Base-by-base conservation (phyloP, 2,329 filamentous ascomycete genomes). In the Alternaria rosae region DNA sequence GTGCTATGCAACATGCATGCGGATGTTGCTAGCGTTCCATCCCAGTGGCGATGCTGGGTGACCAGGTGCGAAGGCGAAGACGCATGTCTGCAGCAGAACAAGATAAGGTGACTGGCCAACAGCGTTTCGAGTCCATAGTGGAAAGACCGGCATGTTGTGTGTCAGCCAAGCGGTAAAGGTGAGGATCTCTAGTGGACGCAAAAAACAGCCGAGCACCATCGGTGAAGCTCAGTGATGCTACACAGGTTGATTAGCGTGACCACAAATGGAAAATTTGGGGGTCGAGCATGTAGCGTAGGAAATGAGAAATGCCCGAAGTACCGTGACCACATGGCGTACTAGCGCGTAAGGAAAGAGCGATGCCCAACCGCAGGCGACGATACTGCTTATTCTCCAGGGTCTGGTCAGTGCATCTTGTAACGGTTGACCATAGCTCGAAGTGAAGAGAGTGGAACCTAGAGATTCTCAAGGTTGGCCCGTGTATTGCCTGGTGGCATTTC, bases 101-200 rank as follows among this genome's bases (percentile, higher is more conserved):
- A 75, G 82, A 83, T 83, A 83, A 83, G 80, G 79, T 83, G 80
- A 84, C 82, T 84, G 81, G 81, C 67, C 68, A 70, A 73, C 68
- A 72, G 78, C 77, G 76, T 67, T 70, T 77, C 69, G 60, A 71
- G 62, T 70, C 69, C 60, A 68, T 65, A 61, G 62, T 64, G 53
- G 71, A 62, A 72, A 55, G 73, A 59, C 70, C 67, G 71, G 70
- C 63, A 74, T 62, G 62, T 55, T 66, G 64, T 64, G 74, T 75
- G 74, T 74, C 70, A 76, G 70, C 74, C 71, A 75, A 74, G 73
- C 60, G 62, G 43, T 63, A 67, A 64, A 67, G 65, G 62, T 71
- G 65, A 67, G 59, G 23, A 62, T 64, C 61, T 65, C 61, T 64
- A 67, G 67, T 73, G 69, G 62, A 71, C 60, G 64, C 61, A 57